phyloP scores from a whole-genome alignment of 257 asterid species.

The Lantana camara region DNA sequence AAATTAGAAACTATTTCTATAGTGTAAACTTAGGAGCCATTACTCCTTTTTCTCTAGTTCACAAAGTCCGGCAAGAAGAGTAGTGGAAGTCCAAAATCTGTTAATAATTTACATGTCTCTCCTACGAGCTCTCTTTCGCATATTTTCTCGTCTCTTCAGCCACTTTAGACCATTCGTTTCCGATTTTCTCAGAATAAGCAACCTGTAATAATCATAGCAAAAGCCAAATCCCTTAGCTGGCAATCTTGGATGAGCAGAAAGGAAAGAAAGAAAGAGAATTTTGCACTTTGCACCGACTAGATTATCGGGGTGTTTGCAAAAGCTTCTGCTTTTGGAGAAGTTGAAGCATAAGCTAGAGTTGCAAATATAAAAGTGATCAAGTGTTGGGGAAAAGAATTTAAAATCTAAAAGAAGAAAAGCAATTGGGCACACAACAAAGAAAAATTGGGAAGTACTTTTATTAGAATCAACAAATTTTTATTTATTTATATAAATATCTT shows the following conservation, averaged over 20 bases:
- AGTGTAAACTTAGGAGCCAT: conserved; percentile 17
- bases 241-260: not conserved
- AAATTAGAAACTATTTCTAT: conserved; percentile 1
- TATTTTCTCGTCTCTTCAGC: conserved; percentile 79
- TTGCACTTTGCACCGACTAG: no score
- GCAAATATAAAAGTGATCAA: no score
- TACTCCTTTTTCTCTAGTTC: conserved; percentile 12
- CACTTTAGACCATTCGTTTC: conserved; percentile 79
- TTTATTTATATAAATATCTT: no score
- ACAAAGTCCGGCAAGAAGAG: conserved; percentile 3
- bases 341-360: no score
- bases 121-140: conserved; percentile 45
- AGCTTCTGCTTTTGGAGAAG: no score
- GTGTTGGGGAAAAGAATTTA: no score
- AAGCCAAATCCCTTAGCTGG: conserved; percentile 11
- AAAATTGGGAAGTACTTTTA: no score
- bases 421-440: no score
- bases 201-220: conserved; percentile 53
- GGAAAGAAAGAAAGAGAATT: not conserved
- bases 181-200: conserved; percentile 68
- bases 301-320: no score
- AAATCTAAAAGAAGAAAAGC: no score
- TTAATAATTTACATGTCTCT: conserved; percentile 27
- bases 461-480: no score
- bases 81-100: conserved; percentile 16